Conservation (phyloP, 441 rosid species). For the Eutrema salsugineum region DNA sequence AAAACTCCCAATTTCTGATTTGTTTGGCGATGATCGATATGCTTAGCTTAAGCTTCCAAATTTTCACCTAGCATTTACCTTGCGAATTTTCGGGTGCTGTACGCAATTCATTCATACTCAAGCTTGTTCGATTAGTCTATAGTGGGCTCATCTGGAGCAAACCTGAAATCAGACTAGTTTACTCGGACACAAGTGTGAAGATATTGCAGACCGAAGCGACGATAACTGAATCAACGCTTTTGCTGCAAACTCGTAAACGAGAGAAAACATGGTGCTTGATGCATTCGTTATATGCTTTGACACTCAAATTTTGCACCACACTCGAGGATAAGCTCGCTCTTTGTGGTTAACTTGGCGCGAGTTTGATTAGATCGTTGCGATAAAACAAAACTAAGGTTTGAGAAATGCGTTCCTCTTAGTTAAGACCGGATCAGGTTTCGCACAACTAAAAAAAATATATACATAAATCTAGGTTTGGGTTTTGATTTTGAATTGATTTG, state of each 20-base stretch:
- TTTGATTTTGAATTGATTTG: neutral
- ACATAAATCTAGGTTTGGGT: conserved; percentile 4
- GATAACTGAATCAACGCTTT: neutral
- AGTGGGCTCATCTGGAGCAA: neutral
- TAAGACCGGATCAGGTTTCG: neutral
- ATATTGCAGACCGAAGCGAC: neutral
- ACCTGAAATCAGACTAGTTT: conserved; percentile 3
- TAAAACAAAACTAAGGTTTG: neutral
- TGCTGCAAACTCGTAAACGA: conserved; percentile 1
- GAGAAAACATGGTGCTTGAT: neutral
- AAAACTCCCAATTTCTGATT: neutral
- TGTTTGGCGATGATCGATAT: neutral
- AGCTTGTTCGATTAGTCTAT: neutral
- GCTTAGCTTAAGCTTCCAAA: neutral
- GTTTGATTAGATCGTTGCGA: conserved; percentile 7
- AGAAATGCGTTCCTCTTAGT: neutral
- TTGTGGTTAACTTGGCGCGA: neutral
- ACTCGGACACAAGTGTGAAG: neutral
- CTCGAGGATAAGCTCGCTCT: neutral
- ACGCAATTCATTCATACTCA: conserved; percentile 11
- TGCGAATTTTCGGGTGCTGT: neutral
- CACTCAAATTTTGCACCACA: neutral
- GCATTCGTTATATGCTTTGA: neutral
- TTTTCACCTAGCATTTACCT: neutral
- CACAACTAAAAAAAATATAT: neutral